Base-by-base conservation (phyloP, 2,329 filamentous ascomycete species). In the Fusarium phyllophilum region DNA sequence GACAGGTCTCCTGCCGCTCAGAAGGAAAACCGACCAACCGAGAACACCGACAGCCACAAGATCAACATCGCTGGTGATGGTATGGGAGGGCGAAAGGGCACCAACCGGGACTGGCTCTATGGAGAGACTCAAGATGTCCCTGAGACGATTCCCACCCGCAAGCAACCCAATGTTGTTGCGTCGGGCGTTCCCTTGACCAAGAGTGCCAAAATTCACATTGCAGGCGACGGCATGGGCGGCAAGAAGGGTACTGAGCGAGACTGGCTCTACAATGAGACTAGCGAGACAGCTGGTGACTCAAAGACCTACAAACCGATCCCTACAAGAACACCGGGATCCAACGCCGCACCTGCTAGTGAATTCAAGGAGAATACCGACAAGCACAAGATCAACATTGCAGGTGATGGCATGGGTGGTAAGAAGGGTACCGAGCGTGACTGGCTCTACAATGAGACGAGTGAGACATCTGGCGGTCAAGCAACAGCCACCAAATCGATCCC, bases 201-300 rank as follows among this genome's bases (percentile, higher is more conserved):
- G 68, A 71, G 55, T 36, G 39, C 64, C 51, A 70, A 67, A 67
- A 84, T 85, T 42, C 82, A 81, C 58, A 87, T 88, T 62, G 86
- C 83, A 5, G 89, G 90, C 33, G 88, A 91, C 73, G 91, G 91
- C 66, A 92, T 92, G 90, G 91, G 90, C 46, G 88, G 89, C 51
- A 85, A 84, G 73, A 89, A 85, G 79, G 88, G 86, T 46, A 82
- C 85, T 33, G 82, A 86, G 48, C 83, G 88, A 60, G 81, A 85
- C 75, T 92, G 90, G 90, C 83, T 89, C n/a, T 88, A 90, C 44
- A 68, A 86, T 51, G 86, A 86, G 36, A 86, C 86, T 31, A 83
- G 85, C 26, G 71, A 85, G 61, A 74, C 42, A 34, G 11, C 38
- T n/a, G 41, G 54, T 31, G 66, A 55, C 36, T 33, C 64, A 33